Base-by-base conservation (phyloP, 2,329 filamentous ascomycete genomes). In the Ambrosiella cleistominuta region DNA sequence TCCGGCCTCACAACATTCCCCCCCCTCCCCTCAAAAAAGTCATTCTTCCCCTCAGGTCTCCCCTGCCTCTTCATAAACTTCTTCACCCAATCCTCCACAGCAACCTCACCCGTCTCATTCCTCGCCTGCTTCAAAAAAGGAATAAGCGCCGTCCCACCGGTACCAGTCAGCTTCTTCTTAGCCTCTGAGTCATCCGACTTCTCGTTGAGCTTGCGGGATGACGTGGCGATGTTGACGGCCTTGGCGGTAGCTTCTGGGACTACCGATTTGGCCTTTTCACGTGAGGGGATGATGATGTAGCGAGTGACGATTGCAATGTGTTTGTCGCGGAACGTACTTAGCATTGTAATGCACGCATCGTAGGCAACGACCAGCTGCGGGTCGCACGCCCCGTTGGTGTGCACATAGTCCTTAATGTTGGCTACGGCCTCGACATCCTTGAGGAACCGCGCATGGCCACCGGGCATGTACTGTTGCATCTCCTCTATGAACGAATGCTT, bases 391-490 rank as follows among this genome's bases (percentile, higher is more conserved):
- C 79, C 64, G 64, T 67, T 68, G 63, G 86, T 79, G 27, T 61
- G 50, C 54, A 96, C 90, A 64, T 85, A 97, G 15, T 84, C 76
- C 37, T 88, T 86, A 64, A 98, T 88, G 66, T 97, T 97, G 64
- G 91, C 83, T 3, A 96, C 82, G 13, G 74, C 74, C 54, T 80
- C 76, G 11, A 96, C 83, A 62, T 94, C 85, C 62, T 86, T 79
- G 2, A 98, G 76, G 71, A 98, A 98, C 45, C 86, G 83, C 2
- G 89, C 85, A 67, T 98, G 93, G 0, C 86, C 81, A 0, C 89
- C 91, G 0, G 93, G 93, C 93, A 98, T 98, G 71, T 98, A 98
- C 51, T 80, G 80, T 60, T 91, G 85, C 93, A 98, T 98, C 63
- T 98, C 93, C 66, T 86, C 82, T 66, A 98, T 91, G 72, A 98